Evolutionary conservation across 225 moss, liverwort and hornwort species (phyloP), one percentile per base, ranked within the genome.

Genomic region (Marchantia polymorpha): DNA sequence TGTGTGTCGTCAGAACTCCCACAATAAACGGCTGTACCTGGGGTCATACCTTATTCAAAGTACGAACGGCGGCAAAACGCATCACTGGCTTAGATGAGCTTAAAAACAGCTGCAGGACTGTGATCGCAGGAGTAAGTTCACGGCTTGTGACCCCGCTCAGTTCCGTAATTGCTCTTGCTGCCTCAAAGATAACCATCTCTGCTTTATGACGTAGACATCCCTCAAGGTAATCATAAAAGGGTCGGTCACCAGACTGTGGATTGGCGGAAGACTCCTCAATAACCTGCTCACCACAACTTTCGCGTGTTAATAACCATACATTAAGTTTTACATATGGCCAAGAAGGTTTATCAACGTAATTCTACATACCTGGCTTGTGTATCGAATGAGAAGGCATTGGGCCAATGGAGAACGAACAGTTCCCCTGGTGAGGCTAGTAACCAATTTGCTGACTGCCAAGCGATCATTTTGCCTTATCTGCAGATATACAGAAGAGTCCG

Each of bases 121-220:
- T 93, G 58, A 95, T 91, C 53, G 95, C 95, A 77, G 95, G 93
- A 78, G 90, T 91, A 60, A 95, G 90, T 81, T 95, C 95, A 61
- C 93, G 90, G 46, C 83, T 81, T 20, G 95, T 92, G 52, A 93
- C 90, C 52, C 90, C 92, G 79, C 85, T 87, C 60, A 93, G 86
- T 83, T 93, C 91, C 46, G 90, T 92, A 14, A 93, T 88, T 48
- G 92, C 93, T 73, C 88, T 84, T 55, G 95, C 93, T 82, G 95
- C 95, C 90, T 95, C 95, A 89, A 93, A 93, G 68, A 90, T 84
- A 67, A 95, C 95, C 95, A 95, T 95, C 79, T 95, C 95, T 60
- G 90, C 88, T 82, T 96, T 93, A 25, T 96, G 90, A 66, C 92
- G 91, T 72, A 96, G 81, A 72, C 92, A 91, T 54, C 91, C 85